Base-by-base conservation (phyloP, 257 asterid species). In the Solanum tacnaense region DNA sequence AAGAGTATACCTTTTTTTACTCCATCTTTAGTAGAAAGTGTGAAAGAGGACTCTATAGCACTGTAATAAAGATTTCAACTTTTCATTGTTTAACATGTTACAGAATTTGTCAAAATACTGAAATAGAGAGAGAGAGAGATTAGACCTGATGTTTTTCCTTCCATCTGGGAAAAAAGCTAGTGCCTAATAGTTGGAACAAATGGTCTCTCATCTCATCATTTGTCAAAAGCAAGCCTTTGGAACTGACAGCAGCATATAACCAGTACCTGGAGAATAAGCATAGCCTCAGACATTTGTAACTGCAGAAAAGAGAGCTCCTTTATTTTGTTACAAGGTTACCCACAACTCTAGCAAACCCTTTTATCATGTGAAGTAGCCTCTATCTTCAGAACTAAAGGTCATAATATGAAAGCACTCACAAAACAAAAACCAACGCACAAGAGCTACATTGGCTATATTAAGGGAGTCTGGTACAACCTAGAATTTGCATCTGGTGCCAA, bases 161-260 rank as follows among this genome's bases (percentile, higher is more conserved):
- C 99, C 99, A 97, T 93, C 99, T 91, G 11, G 99, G 98, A 89
- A 97, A 94, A 88, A 97, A 95, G 84, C 90, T 94, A 78, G 94
- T 93, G 88, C 99, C 99, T 86, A 97, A 76, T 75, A 97, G 95
- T 89, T 94, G 93, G 93, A 97, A 97, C 89, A 97, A 90, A 93
- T 97, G 99, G 90, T 96, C 99, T 89, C 99, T 94, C 99, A 97
- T 96, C 94, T 97, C 99, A 91, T 97, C 99, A 73, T 96, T 97
- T 15, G 99, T 96, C 92, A 96, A 95, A 92, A 97, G 92, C 94
- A 96, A 91, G 90, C 98, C 93, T 91, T 93, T 95, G 34, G 93
- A 94, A 86, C 95, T 94, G 6, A 97, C 99, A 85, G 99, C 99
- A 82, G 99, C 99, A 92, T 95, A 97, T 86, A 97, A 89, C 98